These are phyloP conservation scores for Boletus speciosus DNA, from an alignment of 768 basidiomycete genomes.

Conservation along the genomic window DNA sequence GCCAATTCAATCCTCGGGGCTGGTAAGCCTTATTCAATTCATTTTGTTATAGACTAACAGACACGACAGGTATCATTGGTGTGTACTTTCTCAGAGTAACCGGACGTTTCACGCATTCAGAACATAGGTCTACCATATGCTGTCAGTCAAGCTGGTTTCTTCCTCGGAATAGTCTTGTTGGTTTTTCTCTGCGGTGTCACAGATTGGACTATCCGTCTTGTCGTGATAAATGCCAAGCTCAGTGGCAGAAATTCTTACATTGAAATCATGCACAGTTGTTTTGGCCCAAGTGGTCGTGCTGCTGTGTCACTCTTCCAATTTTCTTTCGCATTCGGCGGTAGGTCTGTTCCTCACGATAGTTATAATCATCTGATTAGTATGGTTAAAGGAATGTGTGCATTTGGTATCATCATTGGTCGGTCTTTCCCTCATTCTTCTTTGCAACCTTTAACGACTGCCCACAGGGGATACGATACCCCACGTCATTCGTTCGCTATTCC, in stretches of 20 bases:
- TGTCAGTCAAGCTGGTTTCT: constrained; percentile 89
- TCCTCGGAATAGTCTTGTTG: constrained; percentile 81
- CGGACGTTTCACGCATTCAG: constrained; percentile 1
- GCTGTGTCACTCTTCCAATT: constrained; percentile 98
- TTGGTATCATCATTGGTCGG: constrained; percentile 86
- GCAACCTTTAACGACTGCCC: neutral
- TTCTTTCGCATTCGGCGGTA: constrained; percentile 94
- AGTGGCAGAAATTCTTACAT: constrained; percentile 91
- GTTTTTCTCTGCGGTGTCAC: constrained; percentile 78
- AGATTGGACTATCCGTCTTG: constrained; percentile 97
- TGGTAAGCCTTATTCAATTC: constrained; percentile 43
- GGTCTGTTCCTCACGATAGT: constrained; percentile 15
- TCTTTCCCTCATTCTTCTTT: neutral
- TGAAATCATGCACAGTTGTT: constrained; percentile 91
- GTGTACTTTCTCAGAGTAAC: constrained; percentile 17
- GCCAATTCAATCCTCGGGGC: constrained; percentile 95
- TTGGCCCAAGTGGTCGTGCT: constrained; percentile 86
- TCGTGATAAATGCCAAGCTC: constrained; percentile 93
- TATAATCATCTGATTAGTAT: constrained; percentile 5
- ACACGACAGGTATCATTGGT: constrained; percentile 67
- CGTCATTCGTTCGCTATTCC: constrained; percentile 85
- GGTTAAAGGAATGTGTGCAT: constrained; percentile 87
- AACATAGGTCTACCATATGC: constrained; percentile 86
- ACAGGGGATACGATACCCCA: constrained; percentile 93
- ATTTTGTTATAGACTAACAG: constrained; percentile 15